Base-by-base conservation (phyloP, 768 basidiomycete species). In the Tylopilus plumbeoviolaceoides region DNA sequence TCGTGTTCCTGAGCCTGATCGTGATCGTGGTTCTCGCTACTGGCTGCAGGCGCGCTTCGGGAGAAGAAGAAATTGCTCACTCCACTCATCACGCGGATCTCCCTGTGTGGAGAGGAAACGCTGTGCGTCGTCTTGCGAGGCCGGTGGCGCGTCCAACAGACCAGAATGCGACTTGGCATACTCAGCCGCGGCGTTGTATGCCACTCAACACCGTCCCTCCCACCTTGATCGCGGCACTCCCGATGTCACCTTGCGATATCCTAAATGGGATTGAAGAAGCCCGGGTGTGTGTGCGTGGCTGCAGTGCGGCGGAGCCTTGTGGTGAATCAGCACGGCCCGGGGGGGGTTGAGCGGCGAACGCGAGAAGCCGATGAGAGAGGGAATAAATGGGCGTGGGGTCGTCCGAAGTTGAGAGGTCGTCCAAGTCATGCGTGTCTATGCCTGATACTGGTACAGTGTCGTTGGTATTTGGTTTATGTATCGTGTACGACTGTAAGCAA, bases 321-420 rank as follows among this genome's bases (percentile, higher is more conserved):
- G 61, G 61, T n/a, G 30, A 41, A 58, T 65, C 64, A 5, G 60
- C 30, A 36, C 62, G 62, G n/a, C n/a, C n/a, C n/a, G n/a, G n/a
- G 15, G 73, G 64, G 28, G 71, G 61, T 10, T 66, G 70, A n/a
- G 72, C 69, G 9, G 79, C 76, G 58, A 78, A 87, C 5, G 83
- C 85, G 14, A 89, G 72, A 23, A 90, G 77, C 9, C 86, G n/a
- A n/a, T n/a, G n/a, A n/a, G 82, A 31, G 17, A 35, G 20, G 48
- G 60, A 74, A n/a, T n/a, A n/a, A n/a, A n/a, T n/a, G n/a, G n/a
- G n/a, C n/a, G n/a, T n/a, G n/a, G n/a, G n/a, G n/a, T n/a, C n/a
- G n/a, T n/a, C n/a, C n/a, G n/a, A n/a, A n/a, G n/a, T n/a, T n/a
- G n/a, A n/a, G n/a, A n/a, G n/a, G n/a, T n/a, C n/a, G n/a, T n/a